Percentiles rank a stretch among this genome's conserved stretches.
phyloP scores from a whole-genome alignment of 139 green algal genomes.

The Coccomyxa sp. region DNA sequence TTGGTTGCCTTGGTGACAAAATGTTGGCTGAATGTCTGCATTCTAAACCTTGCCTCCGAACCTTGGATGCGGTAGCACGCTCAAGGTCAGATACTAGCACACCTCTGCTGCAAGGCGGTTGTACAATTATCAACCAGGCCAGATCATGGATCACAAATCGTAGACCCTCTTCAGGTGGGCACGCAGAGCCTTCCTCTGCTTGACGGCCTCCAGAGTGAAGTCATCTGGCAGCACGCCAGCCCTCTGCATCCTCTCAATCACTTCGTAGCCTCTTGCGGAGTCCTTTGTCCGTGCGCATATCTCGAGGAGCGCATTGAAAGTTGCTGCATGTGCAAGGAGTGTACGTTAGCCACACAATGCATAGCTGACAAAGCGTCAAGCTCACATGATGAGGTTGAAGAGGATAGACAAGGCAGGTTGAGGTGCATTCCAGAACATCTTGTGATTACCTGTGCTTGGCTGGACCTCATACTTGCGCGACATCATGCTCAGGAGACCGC shows the following conservation, averaged over 20 bases:
- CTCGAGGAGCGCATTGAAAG: conserved; percentile 79
- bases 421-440: background rate
- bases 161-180: conserved; percentile 41
- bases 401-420: background rate
- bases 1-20: no score
- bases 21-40: no score
- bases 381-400: background rate
- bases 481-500: conserved; percentile 59
- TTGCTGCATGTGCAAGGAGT: conserved; percentile 23
- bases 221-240: conserved; percentile 21
- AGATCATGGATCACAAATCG: background rate
- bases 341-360: background rate
- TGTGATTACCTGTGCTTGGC: conserved; percentile 46
- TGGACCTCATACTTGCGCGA: conserved; percentile 47
- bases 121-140: background rate
- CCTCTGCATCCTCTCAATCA: conserved; percentile 75
- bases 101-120: background rate
- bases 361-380: background rate
- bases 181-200: conserved; percentile 39
- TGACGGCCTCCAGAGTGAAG: conserved; percentile 56
- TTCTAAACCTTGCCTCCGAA: no score
- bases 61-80: no score
- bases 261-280: conserved; percentile 57
- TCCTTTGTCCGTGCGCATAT: conserved; percentile 73
- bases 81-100: conserved; percentile 3